Conservation (phyloP, 2,329 filamentous ascomycete species). For the Beauveria pseudobassiana region DNA sequence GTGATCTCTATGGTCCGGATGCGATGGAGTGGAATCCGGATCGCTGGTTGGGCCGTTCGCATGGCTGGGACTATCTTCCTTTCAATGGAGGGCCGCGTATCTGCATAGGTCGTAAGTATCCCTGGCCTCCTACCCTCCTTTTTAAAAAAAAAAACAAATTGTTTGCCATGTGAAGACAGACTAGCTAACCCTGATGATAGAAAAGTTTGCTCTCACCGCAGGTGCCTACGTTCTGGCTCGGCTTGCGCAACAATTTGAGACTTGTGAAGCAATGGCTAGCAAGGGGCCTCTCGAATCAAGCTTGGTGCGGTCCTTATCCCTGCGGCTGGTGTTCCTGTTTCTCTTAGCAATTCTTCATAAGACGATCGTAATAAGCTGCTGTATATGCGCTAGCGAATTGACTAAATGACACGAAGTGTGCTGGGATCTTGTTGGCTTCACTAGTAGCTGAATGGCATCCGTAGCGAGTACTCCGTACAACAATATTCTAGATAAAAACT, state of each 20-base stretch:
- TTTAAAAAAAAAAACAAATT: too few relatives aligned
- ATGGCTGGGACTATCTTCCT: conserved; percentile 28
- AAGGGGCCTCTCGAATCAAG: not conserved
- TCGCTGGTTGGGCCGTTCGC: conserved; percentile 23
- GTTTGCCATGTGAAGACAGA: not conserved
- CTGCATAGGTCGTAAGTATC: conserved; percentile 8
- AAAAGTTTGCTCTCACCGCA: not conserved
- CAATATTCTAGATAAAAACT: too few relatives aligned
- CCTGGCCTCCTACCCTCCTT: not conserved
- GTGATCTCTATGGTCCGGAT: conserved; percentile 22
- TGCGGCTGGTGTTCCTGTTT: not conserved
- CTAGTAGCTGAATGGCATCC: too few relatives aligned
- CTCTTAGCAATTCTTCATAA: not conserved
- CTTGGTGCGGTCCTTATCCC: not conserved
- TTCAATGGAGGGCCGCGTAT: conserved; percentile 32
- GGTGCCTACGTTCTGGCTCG: not conserved
- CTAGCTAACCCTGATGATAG: not conserved
- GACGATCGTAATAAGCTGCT: too few relatives aligned
- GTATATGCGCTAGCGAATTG: too few relatives aligned
- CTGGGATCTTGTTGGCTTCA: not conserved
- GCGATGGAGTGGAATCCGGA: conserved; percentile 22
- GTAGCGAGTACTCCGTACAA: too few relatives aligned
- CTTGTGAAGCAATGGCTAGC: not conserved
- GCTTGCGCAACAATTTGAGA: not conserved
- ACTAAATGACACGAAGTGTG: not conserved